phyloP scores from a whole-genome alignment of 805 yeast genomes.

The Lipomyces starkeyi region DNA sequence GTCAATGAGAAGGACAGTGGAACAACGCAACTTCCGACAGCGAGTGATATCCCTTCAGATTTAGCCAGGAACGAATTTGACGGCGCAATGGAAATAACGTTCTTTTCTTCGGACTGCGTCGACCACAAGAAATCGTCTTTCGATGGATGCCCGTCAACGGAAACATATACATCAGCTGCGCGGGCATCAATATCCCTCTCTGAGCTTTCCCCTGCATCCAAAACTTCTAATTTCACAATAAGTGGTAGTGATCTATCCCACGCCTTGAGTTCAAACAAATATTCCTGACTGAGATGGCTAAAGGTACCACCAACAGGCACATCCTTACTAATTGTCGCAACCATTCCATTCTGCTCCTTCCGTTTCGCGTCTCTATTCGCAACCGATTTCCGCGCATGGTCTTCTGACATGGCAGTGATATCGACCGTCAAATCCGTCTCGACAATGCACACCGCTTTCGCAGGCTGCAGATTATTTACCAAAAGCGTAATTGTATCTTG shows the following conservation, averaged over 20 bases:
- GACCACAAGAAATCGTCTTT: slow-evolving; percentile 40
- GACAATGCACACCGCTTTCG: slow-evolving; percentile 57
- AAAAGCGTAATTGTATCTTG: slow-evolving; percentile 39
- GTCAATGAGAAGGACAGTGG: slow-evolving; percentile 17
- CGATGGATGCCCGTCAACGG: slow-evolving; percentile 31
- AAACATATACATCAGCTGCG: slow-evolving; percentile 33
- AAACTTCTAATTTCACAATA: slow-evolving; percentile 13
- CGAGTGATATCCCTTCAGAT: slow-evolving; percentile 25
- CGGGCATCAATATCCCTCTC: slow-evolving; percentile 37
- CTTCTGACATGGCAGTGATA: slow-evolving; percentile 51
- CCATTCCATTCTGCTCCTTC: slow-evolving; percentile 10
- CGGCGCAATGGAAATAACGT: slow-evolving; percentile 19
- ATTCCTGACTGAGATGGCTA: slow-evolving; percentile 15
- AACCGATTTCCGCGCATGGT: slow-evolving; percentile 51
- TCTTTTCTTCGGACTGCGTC: slow-evolving; percentile 26
- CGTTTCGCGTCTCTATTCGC: slow-evolving; percentile 36
- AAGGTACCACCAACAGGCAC: slow-evolving; percentile 37
- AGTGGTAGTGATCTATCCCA: slow-evolving; percentile 40
- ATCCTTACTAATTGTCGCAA: slow-evolving; percentile 2
- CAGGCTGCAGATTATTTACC: slow-evolving; percentile 50
- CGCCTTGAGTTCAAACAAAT: slow-evolving; percentile 40
- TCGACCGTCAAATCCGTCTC: slow-evolving; percentile 61
- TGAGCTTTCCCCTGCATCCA: slow-evolving; percentile 5
- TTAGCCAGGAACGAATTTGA: slow-evolving; percentile 21
- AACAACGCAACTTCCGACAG: slow-evolving; percentile 19